Evolutionary conservation across 2,329 filamentous ascomycete genomes (phyloP), one percentile per base, ranked within the genome.

Genomic region (Ustilaginoidea virens): DNA sequence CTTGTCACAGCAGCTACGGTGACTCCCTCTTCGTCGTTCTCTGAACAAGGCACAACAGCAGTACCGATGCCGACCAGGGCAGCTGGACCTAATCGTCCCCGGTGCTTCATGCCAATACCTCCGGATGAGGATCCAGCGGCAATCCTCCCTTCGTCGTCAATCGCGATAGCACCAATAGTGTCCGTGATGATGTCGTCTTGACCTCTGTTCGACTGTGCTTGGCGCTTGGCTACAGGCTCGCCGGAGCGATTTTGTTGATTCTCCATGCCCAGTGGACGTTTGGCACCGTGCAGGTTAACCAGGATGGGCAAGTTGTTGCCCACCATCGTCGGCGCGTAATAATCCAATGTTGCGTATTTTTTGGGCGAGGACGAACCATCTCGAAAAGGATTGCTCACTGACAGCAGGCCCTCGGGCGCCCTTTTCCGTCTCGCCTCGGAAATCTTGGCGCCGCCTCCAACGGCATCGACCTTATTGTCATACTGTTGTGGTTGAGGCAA

Each of bases 51-150:
- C n/a, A 94, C 69, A 17, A 98, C 78, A 20, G 82, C 80, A 13
- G 85, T 87, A 32, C 90, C 90, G 30, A 96, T 73, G 6, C 90
- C 87, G 10, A 96, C 81, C 11, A 98, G 66, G 13, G 90, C 90
- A 19, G 90, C 92, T 18, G 90, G 90, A 0, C 90, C 92, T 37
- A 93, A 69, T 20, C 90, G 78, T 5, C 90, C 92, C 35, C 74
- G 73, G 51, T 93, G 86, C 49, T 98, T 98, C 87, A 98, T 94
- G 17, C 90, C 87, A 48, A 98, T 98, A 1, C 90, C 90, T 5
- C 90, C 90, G 11, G 92, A 98, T 2, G 90, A 98, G 2, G 90
- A 93, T 11, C 80, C 90, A 4, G 87, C 90, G 4, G 92, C 87
- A 46, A 98, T 93, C 33, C 79, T 77, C 11, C 90, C 90, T 41